A percentile compares a stretch with the other conserved stretches of the same genome.
These are phyloP conservation scores for Leccinum colubrinum DNA, from an alignment of 1,284 basidiomycete species.

Conservation along the genomic window DNA sequence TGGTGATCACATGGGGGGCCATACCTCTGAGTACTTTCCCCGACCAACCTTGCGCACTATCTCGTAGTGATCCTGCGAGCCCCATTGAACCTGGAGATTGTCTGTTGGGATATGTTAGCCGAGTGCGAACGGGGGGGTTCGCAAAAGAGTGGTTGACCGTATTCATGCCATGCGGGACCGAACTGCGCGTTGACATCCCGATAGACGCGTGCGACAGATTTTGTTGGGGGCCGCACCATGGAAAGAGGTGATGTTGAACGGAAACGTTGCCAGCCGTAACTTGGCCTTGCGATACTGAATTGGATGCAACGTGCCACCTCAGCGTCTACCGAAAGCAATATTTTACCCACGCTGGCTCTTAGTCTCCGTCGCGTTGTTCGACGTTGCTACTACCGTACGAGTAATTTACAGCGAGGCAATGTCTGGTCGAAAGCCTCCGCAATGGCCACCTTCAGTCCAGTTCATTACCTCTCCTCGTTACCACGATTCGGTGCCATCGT, in stretches of 20 bases:
- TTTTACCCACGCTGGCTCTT: conserved; percentile 32
- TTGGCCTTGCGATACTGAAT: conserved; percentile 9
- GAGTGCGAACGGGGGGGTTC: conserved; percentile 6
- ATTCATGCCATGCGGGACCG: conserved; percentile 80
- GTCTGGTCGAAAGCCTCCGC: conserved; percentile 33
- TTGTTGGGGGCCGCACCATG: conserved; percentile 65
- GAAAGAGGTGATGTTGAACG: not conserved
- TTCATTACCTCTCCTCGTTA: conserved; percentile 47
- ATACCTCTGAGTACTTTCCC: conserved; percentile 94
- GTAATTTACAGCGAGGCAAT: conserved; percentile 3
- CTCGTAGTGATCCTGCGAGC: conserved; percentile 97
- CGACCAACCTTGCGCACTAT: conserved; percentile 96
- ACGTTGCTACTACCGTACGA: not conserved
- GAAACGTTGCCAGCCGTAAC: not conserved
- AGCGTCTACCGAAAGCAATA: not conserved
- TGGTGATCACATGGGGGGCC: conserved; percentile 19
- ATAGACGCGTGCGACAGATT: conserved; percentile 76
- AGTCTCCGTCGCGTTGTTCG: not conserved
- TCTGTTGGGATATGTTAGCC: conserved; percentile 46
- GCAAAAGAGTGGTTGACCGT: conserved; percentile 41
- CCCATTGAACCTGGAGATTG: conserved; percentile 93
- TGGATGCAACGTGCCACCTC: conserved; percentile 13
- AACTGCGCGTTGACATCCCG: conserved; percentile 71
- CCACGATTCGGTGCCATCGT: conserved; percentile 49
- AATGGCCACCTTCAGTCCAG: conserved; percentile 51